Percentiles rank a stretch among this genome's conserved stretches.
phyloP scores from a whole-genome alignment of 192 early-diverging fungal genomes.

The Backusella australiensis region DNA sequence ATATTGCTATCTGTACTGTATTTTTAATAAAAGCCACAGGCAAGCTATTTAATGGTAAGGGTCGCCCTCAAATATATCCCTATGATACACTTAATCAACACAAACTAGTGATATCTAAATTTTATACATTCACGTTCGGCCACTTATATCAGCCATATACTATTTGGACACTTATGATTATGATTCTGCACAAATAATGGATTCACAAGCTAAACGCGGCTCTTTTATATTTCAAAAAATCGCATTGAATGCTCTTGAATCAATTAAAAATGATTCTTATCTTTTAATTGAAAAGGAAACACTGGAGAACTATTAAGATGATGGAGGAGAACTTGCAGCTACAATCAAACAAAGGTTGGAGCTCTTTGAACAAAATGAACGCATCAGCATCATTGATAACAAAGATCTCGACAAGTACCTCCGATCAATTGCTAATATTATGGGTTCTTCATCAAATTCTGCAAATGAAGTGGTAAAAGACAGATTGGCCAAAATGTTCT shows the following conservation, averaged over 20 bases:
- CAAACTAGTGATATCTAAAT: neutral
- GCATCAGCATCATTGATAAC: constrained; percentile 7
- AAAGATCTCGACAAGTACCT: constrained; percentile 7
- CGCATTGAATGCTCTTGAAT: constrained; percentile 10
- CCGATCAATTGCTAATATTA: neutral
- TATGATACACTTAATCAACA: neutral
- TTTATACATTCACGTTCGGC: neutral
- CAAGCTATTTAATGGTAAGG: neutral
- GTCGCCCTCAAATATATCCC: neutral
- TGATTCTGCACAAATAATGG: constrained; percentile 16
- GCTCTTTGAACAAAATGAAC: constrained; percentile 14
- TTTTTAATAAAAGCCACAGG: neutral
- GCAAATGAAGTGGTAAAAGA: constrained; percentile 37
- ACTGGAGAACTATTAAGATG: neutral
- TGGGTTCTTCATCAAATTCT: constrained; percentile 48
- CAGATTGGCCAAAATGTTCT: neutral
- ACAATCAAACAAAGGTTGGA: neutral
- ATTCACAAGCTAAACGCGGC: constrained; percentile 14
- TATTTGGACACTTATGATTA: constrained; percentile 7
- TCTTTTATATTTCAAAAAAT: constrained; percentile 12
- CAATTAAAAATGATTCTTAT: neutral
- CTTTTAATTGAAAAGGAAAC: constrained; percentile 8
- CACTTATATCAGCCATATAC: neutral
- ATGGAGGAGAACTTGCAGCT: constrained; percentile 11
- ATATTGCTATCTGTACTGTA: too few species aligned